Evolutionary conservation across 352 stramenopile genomes (phyloP), one percentile per base, ranked within the genome.

Genomic region (Phytophthora pluvialis): DNA sequence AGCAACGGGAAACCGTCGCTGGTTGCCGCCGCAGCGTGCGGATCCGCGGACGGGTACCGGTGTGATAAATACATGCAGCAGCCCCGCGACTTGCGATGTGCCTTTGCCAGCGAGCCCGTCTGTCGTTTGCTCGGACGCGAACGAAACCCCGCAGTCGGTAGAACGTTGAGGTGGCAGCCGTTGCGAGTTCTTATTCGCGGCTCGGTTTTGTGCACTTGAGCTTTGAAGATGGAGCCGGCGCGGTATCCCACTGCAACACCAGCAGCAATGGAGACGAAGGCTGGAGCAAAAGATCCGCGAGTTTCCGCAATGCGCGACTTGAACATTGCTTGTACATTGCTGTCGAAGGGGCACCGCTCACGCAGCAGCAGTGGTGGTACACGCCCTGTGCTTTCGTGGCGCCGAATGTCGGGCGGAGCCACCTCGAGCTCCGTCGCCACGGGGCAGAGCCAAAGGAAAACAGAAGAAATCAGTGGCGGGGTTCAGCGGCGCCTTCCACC

Each of bases 81-180:
- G n/a, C n/a, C n/a, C 48, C 15, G 36, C 12, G 25, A 58, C 38
- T 45, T 71, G 42, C 26, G 31, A 57, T 44, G 43, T 33, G 15
- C n/a, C 16, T 21, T 35, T 29, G 35, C 28, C 16, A 18, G 8
- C 29, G 12, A 62, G 51, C 57, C 49, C 33, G 44, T 69, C 63
- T 58, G 59, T 72, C 52, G 59, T 65, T 50, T 69, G 52, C 51
- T 72, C 39, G 55, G 54, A 52, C 67, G 68, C 63, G 68, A 75
- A 75, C 32, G 67, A 75, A 75, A 75, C 62, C 43, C 28, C 31
- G 33, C 35, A 60, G 48, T 47, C 57, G 39, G 45, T 45, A 46
- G 60, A 69, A 43, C 28, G 38, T 64, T 55, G 60, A 31, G 26
- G 15, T 28, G 25, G 49, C 26, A 38, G 50, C 50, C 40, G 50